A percentile compares a stretch with the other conserved stretches of the same genome.
phyloP scores from a whole-genome alignment of 2,329 filamentous ascomycete species.

The Xylariaceae sp. region DNA sequence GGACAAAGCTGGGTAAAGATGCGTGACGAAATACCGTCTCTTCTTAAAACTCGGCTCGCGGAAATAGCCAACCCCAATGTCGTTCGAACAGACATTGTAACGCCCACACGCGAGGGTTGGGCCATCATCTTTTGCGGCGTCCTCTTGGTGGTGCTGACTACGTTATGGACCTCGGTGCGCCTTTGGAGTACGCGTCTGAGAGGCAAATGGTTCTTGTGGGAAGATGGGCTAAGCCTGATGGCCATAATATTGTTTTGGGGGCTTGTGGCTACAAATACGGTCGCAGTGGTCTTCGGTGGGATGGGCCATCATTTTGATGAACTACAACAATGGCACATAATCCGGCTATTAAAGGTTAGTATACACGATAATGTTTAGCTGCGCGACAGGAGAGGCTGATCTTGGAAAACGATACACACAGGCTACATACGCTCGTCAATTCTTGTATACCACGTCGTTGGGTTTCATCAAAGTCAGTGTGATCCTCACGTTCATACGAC shows the following conservation, averaged over 20 bases:
- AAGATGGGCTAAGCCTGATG: slow-evolving; percentile 13
- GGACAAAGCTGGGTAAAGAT: too few relatives aligned
- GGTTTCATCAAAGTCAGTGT: slow-evolving; percentile 16
- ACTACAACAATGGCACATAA: slow-evolving; percentile 23
- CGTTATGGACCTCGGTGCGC: slow-evolving; percentile 16
- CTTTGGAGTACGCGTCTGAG: slow-evolving; percentile 12
- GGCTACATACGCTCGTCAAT: slow-evolving; percentile 13
- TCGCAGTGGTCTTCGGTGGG: slow-evolving; percentile 12
- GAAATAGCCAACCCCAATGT: slow-evolving; percentile 3
- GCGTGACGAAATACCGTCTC: too few relatives aligned
- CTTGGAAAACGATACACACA: background rate
- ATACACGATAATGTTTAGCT: background rate
- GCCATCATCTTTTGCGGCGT: slow-evolving; percentile 10
- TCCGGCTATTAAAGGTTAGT: slow-evolving; percentile 16
- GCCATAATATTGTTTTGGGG: slow-evolving; percentile 13
- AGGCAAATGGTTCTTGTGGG: slow-evolving; percentile 9
- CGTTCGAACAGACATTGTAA: slow-evolving; percentile 12
- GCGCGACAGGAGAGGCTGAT: background rate
- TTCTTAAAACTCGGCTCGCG: slow-evolving; percentile 3
- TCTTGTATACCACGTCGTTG: slow-evolving; percentile 12
- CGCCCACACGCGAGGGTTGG: slow-evolving; percentile 9
- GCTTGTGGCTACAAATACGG: slow-evolving; percentile 10
- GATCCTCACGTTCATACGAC: slow-evolving; percentile 15
- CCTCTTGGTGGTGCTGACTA: slow-evolving; percentile 8
- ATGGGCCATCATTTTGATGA: slow-evolving; percentile 18